phyloP scores from a whole-genome alignment of 768 basidiomycete genomes.

The Sarcodon sp. region DNA sequence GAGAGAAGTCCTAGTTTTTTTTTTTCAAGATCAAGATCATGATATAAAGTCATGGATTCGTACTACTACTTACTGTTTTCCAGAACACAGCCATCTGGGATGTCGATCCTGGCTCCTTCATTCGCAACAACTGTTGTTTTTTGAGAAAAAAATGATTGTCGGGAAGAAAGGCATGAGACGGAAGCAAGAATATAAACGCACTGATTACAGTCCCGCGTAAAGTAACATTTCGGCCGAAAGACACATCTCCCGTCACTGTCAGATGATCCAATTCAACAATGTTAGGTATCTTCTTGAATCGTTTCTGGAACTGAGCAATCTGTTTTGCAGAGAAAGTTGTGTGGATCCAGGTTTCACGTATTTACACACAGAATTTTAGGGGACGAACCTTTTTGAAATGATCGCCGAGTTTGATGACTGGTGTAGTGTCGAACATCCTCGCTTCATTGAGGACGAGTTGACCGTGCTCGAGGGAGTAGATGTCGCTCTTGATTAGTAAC shows the following conservation, averaged over 20 bases:
- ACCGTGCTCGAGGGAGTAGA: conserved; percentile 62
- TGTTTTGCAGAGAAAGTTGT: conserved; percentile 4
- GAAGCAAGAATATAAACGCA: conserved; percentile 7
- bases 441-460: conserved; percentile 47
- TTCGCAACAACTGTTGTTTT: conserved; percentile 27
- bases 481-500: conserved; percentile 54
- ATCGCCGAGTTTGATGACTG: conserved; percentile 69
- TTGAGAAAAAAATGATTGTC: neutral
- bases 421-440: conserved; percentile 47
- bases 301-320: conserved; percentile 55
- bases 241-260: conserved; percentile 58
- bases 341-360: neutral
- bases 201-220: conserved; percentile 56
- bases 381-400: conserved; percentile 56
- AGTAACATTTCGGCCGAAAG: conserved; percentile 53
- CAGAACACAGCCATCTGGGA: conserved; percentile 44
- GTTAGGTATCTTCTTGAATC: conserved; percentile 65
- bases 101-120: conserved; percentile 44
- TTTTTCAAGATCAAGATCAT: conserved; percentile 5
- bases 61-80: conserved; percentile 28
- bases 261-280: conserved; percentile 66
- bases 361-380: neutral
- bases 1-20: conserved; percentile 41
- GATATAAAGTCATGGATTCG: neutral
- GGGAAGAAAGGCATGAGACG: neutral